Percentiles rank a stretch among this genome's conserved stretches.
Conservation (phyloP, 345 rosid genomes). For the Clarkia xantiana region DNA sequence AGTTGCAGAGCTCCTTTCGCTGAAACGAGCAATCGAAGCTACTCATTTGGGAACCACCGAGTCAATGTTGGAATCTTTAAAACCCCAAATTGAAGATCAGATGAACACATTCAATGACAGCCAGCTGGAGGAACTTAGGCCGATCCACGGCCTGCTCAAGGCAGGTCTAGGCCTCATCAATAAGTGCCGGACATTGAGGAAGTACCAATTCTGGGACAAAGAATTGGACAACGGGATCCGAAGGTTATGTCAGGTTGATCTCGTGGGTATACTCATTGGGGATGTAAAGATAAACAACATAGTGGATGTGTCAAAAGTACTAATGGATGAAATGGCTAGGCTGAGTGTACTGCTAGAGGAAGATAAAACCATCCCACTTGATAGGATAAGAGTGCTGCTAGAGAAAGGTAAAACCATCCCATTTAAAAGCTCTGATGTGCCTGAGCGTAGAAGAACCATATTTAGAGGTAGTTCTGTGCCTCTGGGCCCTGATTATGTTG, state of each 20-base stretch:
- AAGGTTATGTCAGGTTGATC: background rate
- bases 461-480: constrained; percentile 3
- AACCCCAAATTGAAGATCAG: too few species aligned
- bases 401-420: background rate
- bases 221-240: background rate
- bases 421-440: too few species aligned
- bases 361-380: too few species aligned
- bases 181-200: background rate
- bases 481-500: background rate
- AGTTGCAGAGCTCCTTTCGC: too few species aligned
- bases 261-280: too few species aligned
- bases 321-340: background rate
- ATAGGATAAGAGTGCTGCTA: too few species aligned
- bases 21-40: too few species aligned
- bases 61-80: too few species aligned
- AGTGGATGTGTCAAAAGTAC: too few species aligned
- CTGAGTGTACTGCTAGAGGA: constrained; percentile 3
- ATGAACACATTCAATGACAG: constrained; percentile 1
- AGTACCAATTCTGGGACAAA: background rate
- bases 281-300: too few species aligned
- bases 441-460: background rate
- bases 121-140: background rate
- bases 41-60: too few species aligned
- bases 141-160: background rate
- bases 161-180: background rate